These are phyloP conservation scores for Davidsoniella eucalypti DNA, from an alignment of 2,329 filamentous ascomycete genomes.

Conservation along the genomic window DNA sequence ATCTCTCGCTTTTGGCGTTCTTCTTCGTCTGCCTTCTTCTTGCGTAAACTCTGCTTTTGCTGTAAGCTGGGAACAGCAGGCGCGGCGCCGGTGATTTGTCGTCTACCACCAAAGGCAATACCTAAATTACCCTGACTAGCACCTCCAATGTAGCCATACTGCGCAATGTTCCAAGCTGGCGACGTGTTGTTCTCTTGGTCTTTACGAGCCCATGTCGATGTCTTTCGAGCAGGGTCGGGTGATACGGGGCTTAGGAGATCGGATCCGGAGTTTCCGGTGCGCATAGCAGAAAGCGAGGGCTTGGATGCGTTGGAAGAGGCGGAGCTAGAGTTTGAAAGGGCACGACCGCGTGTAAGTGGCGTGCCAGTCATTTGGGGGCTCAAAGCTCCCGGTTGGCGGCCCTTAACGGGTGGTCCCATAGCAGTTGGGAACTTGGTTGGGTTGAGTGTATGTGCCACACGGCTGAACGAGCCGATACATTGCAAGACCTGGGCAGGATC, in stretches of 20 bases:
- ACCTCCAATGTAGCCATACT: slow-evolving; percentile 96
- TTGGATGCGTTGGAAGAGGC: slow-evolving; percentile 33
- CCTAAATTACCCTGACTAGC: slow-evolving; percentile 92
- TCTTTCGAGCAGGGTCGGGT: slow-evolving; percentile 31
- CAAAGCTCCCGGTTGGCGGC: slow-evolving; percentile 35
- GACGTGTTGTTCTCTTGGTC: slow-evolving; percentile 64
- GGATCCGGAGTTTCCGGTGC: slow-evolving; percentile 36
- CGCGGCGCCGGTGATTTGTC: slow-evolving; percentile 76
- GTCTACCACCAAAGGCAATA: slow-evolving; percentile 75
- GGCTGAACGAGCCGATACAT: slow-evolving; percentile 80
- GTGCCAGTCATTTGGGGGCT: slow-evolving; percentile 51
- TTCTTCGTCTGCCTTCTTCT: slow-evolving; percentile 40
- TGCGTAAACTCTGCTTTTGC: slow-evolving; percentile 61
- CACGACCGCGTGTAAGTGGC: slow-evolving; percentile 30
- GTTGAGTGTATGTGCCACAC: slow-evolving; percentile 60
- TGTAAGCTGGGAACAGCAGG: slow-evolving; percentile 66
- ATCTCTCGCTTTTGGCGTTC: slow-evolving; percentile 39
- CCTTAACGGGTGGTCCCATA: slow-evolving; percentile 50
- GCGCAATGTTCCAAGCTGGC: slow-evolving; percentile 95
- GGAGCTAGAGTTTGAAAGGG: slow-evolving; percentile 41
- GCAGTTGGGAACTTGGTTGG: slow-evolving; percentile 56
- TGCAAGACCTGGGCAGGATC: slow-evolving; percentile 93
- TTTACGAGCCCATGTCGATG: slow-evolving; percentile 72
- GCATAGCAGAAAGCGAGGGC: slow-evolving; percentile 27
- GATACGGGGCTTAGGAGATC: slow-evolving; percentile 42